These are phyloP conservation scores for Botrytis cinerea DNA, from an alignment of 2,329 filamentous ascomycete genomes.

Conservation along the genomic window DNA sequence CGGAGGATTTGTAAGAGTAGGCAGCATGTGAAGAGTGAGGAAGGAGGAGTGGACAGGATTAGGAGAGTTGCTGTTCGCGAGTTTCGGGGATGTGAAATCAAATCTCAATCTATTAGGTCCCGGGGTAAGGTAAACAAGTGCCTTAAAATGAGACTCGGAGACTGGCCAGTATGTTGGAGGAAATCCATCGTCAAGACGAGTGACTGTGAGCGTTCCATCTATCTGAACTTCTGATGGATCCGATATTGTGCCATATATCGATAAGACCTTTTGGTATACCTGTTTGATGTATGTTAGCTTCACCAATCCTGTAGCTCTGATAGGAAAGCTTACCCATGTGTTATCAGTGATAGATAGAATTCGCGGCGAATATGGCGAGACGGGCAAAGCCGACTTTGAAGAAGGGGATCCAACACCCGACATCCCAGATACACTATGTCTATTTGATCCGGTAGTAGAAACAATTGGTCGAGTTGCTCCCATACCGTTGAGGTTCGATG, in stretches of 20 bases:
- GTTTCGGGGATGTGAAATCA: slow-evolving; percentile 82
- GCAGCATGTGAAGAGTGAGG: slow-evolving; percentile 83
- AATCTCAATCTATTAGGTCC: slow-evolving; percentile 87
- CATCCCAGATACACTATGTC: slow-evolving; percentile 66
- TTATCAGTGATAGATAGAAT: slow-evolving; percentile 78
- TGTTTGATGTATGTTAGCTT: slow-evolving; percentile 44
- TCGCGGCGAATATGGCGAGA: slow-evolving; percentile 78
- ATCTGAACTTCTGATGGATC: slow-evolving; percentile 67
- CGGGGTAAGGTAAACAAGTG: slow-evolving; percentile 83
- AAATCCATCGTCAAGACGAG: slow-evolving; percentile 81
- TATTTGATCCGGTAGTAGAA: slow-evolving; percentile 47
- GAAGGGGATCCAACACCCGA: slow-evolving; percentile 58
- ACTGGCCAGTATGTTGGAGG: slow-evolving; percentile 86
- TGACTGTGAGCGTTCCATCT: slow-evolving; percentile 78
- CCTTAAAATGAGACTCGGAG: slow-evolving; percentile 86
- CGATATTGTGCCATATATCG: slow-evolving; percentile 79
- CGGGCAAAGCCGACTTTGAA: slow-evolving; percentile 59
- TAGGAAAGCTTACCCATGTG: slow-evolving; percentile 65
- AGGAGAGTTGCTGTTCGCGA: slow-evolving; percentile 66
- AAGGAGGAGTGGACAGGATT: slow-evolving; percentile 76
- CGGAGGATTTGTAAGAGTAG: slow-evolving; percentile 75
- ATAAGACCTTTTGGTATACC: slow-evolving; percentile 89
- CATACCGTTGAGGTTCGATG: slow-evolving; percentile 63
- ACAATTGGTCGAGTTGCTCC: slow-evolving; percentile 51
- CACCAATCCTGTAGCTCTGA: background rate